Percentiles rank a stretch among this genome's conserved stretches.
Evolutionary conservation across 2,329 filamentous ascomycete species (phyloP).

Genomic region (Thelonectria blattea): DNA sequence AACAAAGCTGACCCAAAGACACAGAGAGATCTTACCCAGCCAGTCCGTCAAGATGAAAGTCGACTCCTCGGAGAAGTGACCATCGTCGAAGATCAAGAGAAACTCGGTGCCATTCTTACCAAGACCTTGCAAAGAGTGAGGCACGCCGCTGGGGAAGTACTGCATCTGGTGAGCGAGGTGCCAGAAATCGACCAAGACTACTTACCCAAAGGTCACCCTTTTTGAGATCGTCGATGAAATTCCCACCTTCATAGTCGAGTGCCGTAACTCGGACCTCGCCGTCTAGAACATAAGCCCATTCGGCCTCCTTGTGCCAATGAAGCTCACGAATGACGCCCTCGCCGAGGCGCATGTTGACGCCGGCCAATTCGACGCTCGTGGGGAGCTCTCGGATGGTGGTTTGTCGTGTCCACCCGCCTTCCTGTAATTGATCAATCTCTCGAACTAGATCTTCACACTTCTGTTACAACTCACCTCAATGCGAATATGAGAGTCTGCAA

Average conservation of each 20-base stretch:
- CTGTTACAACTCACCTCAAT: conserved; percentile 58
- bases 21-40: conserved; percentile 56
- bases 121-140: conserved; percentile 78
- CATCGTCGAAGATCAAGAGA: conserved; percentile 56
- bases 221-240: conserved; percentile 77
- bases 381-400: conserved; percentile 71
- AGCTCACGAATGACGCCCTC: conserved; percentile 76
- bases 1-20: no score
- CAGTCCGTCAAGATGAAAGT: conserved; percentile 78
- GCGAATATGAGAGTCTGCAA: conserved; percentile 67
- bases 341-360: conserved; percentile 80
- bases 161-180: not conserved
- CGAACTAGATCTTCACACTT: not conserved
- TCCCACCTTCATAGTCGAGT: conserved; percentile 76
- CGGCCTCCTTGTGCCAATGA: conserved; percentile 82
- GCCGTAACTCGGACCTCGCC: conserved; percentile 75
- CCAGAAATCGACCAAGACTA: accelerated
- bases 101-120: conserved; percentile 64
- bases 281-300: conserved; percentile 78
- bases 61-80: conserved; percentile 63
- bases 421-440: conserved; percentile 48
- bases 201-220: conserved; percentile 70
- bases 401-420: conserved; percentile 79
- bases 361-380: conserved; percentile 72
- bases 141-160: conserved; percentile 79